phyloP scores from a whole-genome alignment of 345 rosid genomes.

The Melastoma malabathricum region DNA sequence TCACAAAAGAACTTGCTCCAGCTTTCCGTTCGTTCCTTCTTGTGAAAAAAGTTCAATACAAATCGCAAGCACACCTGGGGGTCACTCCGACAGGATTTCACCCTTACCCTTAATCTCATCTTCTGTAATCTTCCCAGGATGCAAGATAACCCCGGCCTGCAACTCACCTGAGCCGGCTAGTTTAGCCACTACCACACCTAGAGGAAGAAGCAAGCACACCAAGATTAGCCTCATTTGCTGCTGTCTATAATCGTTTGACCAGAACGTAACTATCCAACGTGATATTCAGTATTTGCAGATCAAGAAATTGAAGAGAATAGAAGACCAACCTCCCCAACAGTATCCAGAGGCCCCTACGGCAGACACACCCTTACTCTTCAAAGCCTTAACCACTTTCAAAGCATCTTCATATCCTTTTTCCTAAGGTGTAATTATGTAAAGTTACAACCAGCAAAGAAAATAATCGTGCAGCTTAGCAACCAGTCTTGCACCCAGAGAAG shows the following conservation, averaged over 20 bases:
- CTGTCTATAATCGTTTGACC: no score
- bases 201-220: not conserved
- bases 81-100: not conserved
- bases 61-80: not conserved
- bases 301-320: no score
- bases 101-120: constrained; percentile 20
- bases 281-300: no score
- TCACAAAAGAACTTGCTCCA: no score
- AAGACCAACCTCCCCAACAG: constrained; percentile 30
- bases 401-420: constrained; percentile 32
- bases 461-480: not conserved
- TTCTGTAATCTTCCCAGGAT: constrained; percentile 17
- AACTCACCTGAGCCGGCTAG: constrained; percentile 12
- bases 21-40: no score
- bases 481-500: not conserved
- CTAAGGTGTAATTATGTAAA: constrained; percentile 5
- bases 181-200: constrained; percentile 21
- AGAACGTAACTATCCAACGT: no score
- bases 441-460: not conserved
- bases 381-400: constrained; percentile 18
- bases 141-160: constrained; percentile 23
- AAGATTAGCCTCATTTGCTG: no score
- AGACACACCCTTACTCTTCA: constrained; percentile 16
- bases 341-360: constrained; percentile 29
- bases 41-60: not conserved